Conservation (phyloP, 1,284 basidiomycete genomes). For the Ceratobasidium sp. region DNA sequence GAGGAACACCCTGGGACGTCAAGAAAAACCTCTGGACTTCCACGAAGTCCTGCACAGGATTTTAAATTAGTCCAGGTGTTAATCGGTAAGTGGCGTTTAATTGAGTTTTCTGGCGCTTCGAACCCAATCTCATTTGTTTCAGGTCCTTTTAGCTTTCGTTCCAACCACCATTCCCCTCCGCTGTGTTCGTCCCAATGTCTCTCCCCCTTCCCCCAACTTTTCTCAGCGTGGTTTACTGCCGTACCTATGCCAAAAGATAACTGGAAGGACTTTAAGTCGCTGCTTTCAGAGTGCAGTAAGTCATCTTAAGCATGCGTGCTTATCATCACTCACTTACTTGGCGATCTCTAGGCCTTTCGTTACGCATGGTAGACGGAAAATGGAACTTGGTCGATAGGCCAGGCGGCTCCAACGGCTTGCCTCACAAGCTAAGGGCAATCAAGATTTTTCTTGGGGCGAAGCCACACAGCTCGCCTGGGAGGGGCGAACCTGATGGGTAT, state of each 20-base stretch:
- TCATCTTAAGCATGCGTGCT: neutral
- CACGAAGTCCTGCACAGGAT: neutral
- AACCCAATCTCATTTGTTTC: neutral
- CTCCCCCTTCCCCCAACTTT: neutral
- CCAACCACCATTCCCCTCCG: neutral
- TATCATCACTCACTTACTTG: neutral
- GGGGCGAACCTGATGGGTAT: neutral
- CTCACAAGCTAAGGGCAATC: neutral
- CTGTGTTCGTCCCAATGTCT: neutral
- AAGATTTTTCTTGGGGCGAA: neutral
- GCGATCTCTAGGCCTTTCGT: neutral
- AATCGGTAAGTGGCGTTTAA: neutral
- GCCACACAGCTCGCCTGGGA: neutral
- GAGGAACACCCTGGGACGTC: neutral
- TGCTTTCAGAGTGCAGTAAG: neutral
- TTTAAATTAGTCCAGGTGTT: neutral
- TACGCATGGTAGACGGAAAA: neutral
- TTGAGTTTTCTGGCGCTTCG: neutral
- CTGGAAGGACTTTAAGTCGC: neutral
- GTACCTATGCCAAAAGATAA: neutral
- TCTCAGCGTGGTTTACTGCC: neutral
- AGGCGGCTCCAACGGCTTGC: neutral
- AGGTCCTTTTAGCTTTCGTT: neutral
- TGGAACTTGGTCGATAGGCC: neutral
- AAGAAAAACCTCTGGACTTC: neutral